Evolutionary conservation across 23 red algal species (phyloP).

Genomic region (Cyanidium caldarium): DNA sequence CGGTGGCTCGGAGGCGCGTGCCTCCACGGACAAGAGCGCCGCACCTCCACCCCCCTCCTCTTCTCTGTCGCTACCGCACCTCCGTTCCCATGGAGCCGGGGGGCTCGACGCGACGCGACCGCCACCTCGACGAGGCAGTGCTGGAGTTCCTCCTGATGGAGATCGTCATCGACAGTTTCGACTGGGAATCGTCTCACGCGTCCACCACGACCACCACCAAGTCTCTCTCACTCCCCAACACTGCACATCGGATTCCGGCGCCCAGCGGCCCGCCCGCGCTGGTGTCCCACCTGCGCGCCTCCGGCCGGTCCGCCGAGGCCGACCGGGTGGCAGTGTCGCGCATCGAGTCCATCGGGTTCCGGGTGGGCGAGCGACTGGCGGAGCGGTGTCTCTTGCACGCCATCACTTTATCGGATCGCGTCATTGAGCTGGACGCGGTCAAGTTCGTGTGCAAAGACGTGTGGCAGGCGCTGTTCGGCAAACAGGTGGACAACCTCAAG

Average conservation of each 20-base stretch:
- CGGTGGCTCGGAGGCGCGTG: too few species aligned
- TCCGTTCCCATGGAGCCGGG: too few species aligned
- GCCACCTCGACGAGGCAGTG: constrained; percentile 14
- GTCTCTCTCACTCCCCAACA: too few species aligned
- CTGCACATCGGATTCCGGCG: too few species aligned
- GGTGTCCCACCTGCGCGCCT: too few species aligned
- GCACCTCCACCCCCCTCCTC: too few species aligned
- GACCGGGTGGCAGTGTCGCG: not conserved
- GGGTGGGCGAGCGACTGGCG: constrained; percentile 50
- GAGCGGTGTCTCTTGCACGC: constrained; percentile 9
- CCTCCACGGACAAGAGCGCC: too few species aligned
- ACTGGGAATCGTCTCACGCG: not conserved
- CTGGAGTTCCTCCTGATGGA: constrained; percentile 40
- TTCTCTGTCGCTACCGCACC: too few species aligned
- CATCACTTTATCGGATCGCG: constrained; percentile 10
- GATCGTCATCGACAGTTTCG: constrained; percentile 40
- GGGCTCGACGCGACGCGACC: too few species aligned
- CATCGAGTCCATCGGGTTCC: constrained; percentile 39
- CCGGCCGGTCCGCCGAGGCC: too few species aligned
- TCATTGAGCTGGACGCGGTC: constrained; percentile 64
- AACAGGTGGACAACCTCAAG: constrained; percentile 74
- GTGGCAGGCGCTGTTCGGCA: constrained; percentile 61
- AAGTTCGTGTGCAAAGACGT: constrained; percentile 96
- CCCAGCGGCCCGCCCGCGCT: not conserved
- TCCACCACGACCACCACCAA: too few species aligned